Base-by-base conservation (phyloP, 2,329 filamentous ascomycete genomes). In the Fusarium sp. region DNA sequence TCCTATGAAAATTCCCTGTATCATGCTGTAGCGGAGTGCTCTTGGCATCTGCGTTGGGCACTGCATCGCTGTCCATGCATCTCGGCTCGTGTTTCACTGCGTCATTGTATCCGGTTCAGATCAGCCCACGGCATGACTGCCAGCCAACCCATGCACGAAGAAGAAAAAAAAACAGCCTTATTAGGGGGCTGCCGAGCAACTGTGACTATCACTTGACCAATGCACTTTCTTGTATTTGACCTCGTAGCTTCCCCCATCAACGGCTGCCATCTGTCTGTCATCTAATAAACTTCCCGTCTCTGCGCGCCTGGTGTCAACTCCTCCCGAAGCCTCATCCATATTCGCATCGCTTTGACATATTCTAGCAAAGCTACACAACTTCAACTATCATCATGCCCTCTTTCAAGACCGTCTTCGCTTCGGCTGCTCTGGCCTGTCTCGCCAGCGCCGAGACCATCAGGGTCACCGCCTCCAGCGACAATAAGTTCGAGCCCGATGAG, bases 401-500 rank as follows among this genome's bases (percentile, higher is more conserved):
- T 22, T 47, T 83, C 70, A 80, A 74, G 70, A 73, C 63, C 29
- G 16, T 78, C 25, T 47, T 82, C 42, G 67, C 74, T 22, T 75
- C 74, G 14, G 72, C 75, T 16, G 71, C 75, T n/a, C 16, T 81
- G 40, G 76, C 74, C 14, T 74, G 56, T 52, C 59, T 81, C n/a
- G 78, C 71, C 47, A 70, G 67, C 36, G 81, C 81, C 42, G 75
- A 81, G 69, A 82, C 77, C 29, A 79, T 83, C 74, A 79, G 77
- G 42, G 80, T 84, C 64, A 82, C 77, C 16, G 82, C 82, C 33
- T 81, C 75, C 56, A 78, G 74, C 54, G 77, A 79, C 69, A 79
- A 79, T 71, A 77, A 72, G 38, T 84, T 85, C 63, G 76, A 80
- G 36, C 82, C 83, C 8, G 76, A 81, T 20, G 77, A 76, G 20